Evolutionary conservation across 192 early-diverging fungal species (phyloP), one percentile per base, ranked within the genome.

Genomic region (Rhizoclosmatium sp.): DNA sequence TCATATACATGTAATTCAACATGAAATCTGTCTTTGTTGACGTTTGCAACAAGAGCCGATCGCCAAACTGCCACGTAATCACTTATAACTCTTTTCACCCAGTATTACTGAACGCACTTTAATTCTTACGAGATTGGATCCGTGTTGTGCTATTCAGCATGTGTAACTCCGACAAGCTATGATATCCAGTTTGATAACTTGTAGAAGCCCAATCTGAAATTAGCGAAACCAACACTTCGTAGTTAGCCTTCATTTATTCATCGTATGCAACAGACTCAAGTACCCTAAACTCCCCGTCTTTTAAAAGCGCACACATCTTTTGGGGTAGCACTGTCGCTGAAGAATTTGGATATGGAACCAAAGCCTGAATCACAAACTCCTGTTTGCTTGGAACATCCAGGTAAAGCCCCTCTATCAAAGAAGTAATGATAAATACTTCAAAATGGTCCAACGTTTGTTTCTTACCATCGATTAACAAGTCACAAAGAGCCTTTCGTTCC

Each of bases 401-500:
- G 1, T 78, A 76, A 14, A 82, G 78, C 44, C 88, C 89, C 79
- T 80, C 78, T 21, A 47, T 93, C 92, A 31, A 31, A 31, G 31
- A 31, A 31, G 31, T 0, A 31, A 39, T 51, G n/a, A 61, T 14
- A 65, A 44, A 31, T 41, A 0, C 12, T 2, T 14, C 41, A 19
- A 45, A 83, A 31, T 31, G 31, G 31, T 31, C 0, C 31, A 31
- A 31, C 0, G 31, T 31, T 31, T 46, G 71, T 21, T 12, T 14
- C 4, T 14, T n/a, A 46, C 82, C 80, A 59, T 82, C 75, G n/a
- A 80, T 83, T 59, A 92, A 88, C 9, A 93, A 78, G 31, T 88
- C 83, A 48, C 88, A 91, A 12, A 92, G 88, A 44, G 81, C 69
- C 40, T 87, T 83, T 14, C 92, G 80, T 49, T 93, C 92, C 51